Evolutionary conservation across 2,329 filamentous ascomycete species (phyloP), one percentile per base, ranked within the genome.

Genomic region (Curvularia lunata): DNA sequence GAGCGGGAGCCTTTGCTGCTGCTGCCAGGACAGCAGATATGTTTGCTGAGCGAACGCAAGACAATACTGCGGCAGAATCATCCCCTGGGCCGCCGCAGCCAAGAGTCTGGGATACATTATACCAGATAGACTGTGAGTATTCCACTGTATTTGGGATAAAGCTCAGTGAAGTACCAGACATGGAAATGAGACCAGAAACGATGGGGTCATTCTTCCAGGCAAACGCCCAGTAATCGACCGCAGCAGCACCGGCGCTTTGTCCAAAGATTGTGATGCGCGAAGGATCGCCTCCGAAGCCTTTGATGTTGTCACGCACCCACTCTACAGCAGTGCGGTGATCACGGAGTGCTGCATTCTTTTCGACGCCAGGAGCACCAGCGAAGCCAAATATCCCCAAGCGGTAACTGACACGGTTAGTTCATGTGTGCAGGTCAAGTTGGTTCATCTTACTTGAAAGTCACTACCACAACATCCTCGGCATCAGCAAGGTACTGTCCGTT

Each of bases 201-300:
- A 85, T 84, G 6, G 83, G 81, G 25, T 85, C 79, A 0, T 78
- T 50, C 7, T 65, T 63, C 54, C 79, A 83, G 0, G 82, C 79
- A 50, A 82, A 85, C 0, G 79, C 73, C 74, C 78, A 83, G 65
- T 80, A 82, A 59, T 84, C 82, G 0, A 80, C 79, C 0, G 77
- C 68, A 5, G 76, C 71, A 42, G 69, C 71, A 27, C 77, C 77
- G n/a, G 76, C 74, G 21, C 71, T 73, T 48, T 79, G 75, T 1
- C 78, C 78, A 43, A 72, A 77, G n/a, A 80, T 64, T 13, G 70
- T 72, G 38, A 80, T 79, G 5, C 71, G 63, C 43, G 58, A 64
- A 2, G 77, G 69, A 54, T 80, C 76, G 6, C 77, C 78, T 21
- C 78, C 78, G 43, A 80, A 80, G 12, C 62, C 64, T 7, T 62